Conservation (phyloP, 1,139 yeast genomes). For the Scheffersomyces segobiensis region DNA sequence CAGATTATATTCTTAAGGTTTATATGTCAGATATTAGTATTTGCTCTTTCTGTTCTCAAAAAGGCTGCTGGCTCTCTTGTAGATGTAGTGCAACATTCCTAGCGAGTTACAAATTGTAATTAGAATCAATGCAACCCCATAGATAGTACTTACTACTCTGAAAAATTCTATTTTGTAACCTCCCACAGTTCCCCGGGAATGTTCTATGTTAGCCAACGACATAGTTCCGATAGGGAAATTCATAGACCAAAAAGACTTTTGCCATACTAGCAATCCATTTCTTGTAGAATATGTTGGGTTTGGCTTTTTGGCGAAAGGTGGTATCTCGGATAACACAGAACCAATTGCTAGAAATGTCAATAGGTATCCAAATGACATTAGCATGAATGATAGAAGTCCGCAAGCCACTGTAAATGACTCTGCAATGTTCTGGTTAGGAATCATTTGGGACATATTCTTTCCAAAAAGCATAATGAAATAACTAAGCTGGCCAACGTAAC, state of each 20-base stretch:
- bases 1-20: not conserved
- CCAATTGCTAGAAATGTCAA: slow-evolving; percentile 20
- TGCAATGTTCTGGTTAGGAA: not conserved
- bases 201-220: slow-evolving; percentile 57
- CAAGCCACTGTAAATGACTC: slow-evolving; percentile 10
- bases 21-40: not conserved
- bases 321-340: slow-evolving; percentile 17
- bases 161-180: slow-evolving; percentile 50
- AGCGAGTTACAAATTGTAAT: slow-evolving; percentile 37
- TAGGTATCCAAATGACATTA: slow-evolving; percentile 24
- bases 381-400: slow-evolving; percentile 15
- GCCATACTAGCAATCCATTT: slow-evolving; percentile 43
- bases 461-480: slow-evolving; percentile 68
- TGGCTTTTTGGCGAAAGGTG: slow-evolving; percentile 21
- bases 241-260: slow-evolving; percentile 78
- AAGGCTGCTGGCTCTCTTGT: not conserved
- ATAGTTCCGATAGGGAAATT: slow-evolving; percentile 91
- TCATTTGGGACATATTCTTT: slow-evolving; percentile 17
- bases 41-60: not conserved
- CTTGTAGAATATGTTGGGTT: slow-evolving; percentile 11
- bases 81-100: slow-evolving; percentile 19
- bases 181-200: slow-evolving; percentile 37
- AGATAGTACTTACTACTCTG: slow-evolving; percentile 61
- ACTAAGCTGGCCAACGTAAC: slow-evolving; percentile 77
- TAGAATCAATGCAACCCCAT: slow-evolving; percentile 47